Conservation (phyloP, 176 grass and related monocot species). For the Eremochloa ophiuroides region DNA sequence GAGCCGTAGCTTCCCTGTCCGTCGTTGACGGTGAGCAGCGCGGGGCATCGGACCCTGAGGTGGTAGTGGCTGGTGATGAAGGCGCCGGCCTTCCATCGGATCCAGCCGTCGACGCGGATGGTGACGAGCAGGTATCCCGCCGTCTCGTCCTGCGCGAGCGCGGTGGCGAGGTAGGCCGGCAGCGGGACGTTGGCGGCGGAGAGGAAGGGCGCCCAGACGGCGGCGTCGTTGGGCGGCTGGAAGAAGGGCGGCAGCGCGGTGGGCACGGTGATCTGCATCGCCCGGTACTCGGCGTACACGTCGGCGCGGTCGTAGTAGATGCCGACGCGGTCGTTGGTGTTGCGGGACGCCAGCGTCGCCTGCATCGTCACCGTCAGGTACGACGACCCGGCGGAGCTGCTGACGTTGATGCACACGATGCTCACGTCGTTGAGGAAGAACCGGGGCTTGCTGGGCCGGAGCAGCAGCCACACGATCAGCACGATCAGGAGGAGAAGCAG, state of each 20-base stretch:
- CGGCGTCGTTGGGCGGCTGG: conserved; percentile 56
- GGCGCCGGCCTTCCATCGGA: conserved; percentile 57
- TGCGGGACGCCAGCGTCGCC: conserved; percentile 47
- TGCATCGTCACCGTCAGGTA: conserved; percentile 56
- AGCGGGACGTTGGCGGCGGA: conserved; percentile 45
- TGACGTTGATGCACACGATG: conserved; percentile 61
- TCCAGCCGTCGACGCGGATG: conserved; percentile 43
- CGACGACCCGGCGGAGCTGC: neutral
- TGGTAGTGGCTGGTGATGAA: conserved; percentile 54
- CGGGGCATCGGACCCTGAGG: conserved; percentile 64
- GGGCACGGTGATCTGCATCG: conserved; percentile 50
- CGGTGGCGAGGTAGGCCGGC: conserved; percentile 24
- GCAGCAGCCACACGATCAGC: conserved; percentile 55
- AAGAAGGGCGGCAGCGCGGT: conserved; percentile 51
- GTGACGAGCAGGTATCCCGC: conserved; percentile 64
- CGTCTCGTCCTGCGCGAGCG: conserved; percentile 49
- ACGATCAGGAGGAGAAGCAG: conserved; percentile 32
- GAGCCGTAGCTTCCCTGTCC: conserved; percentile 28
- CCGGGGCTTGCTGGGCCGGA: conserved; percentile 61
- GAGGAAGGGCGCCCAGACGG: conserved; percentile 68
- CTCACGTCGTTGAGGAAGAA: conserved; percentile 70
- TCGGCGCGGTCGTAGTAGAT: conserved; percentile 77
- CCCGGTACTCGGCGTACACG: conserved; percentile 58
- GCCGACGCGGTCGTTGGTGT: conserved; percentile 60
- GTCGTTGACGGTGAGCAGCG: conserved; percentile 51